Evolutionary conservation across 495 filamentous ascomycete species (phyloP), one percentile per base, ranked within the genome.

Genomic region (Penicillium salamii): DNA sequence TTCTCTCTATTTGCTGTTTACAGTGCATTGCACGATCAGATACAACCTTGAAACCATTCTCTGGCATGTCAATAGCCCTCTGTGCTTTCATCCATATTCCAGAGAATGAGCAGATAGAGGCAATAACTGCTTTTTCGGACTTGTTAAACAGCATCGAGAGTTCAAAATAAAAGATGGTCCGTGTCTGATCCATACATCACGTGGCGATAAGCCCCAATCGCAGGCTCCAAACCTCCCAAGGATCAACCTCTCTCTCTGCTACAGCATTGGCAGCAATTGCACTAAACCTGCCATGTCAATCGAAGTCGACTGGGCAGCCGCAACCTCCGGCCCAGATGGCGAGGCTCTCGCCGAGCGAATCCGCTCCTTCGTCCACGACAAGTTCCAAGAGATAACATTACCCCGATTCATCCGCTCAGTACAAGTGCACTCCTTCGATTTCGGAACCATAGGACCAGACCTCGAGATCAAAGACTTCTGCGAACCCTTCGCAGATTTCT

Each of bases 341-440:
- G 73, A 82, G 50, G 86, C 81, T 23, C 83, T 96, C 44, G 90
- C 93, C 7, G 84, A 89, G 55, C 75, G 75, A 42, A 93, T 99
- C 64, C 89, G 91, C 49, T 86, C 86, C 62, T 97, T 97, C 69
- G 87, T 99, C 57, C 89, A 99, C 70, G 83, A 87, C 59, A 91
- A 88, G 62, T 99, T 99, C 70, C 93, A 99, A 69, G 78, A 88
- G 39, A 84, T 97, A 34, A 76, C 88, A 12, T 79, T 99, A 23
- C 93, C 93, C 29, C 87, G 90, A 42, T 97, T 97, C 74, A 97
- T 99, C 68, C 91, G 93, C 53, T 92, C 89, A 8, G 95, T 99
- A 32, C 84, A 91, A 15, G 90, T 96, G 20, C 92, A 96, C 67
- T 83, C 87, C 34, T 99, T 99, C 62, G 86, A 91, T 18, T 97